Base-by-base conservation (phyloP, 768 basidiomycete species). In the Candolleomyces efflorescens region DNA sequence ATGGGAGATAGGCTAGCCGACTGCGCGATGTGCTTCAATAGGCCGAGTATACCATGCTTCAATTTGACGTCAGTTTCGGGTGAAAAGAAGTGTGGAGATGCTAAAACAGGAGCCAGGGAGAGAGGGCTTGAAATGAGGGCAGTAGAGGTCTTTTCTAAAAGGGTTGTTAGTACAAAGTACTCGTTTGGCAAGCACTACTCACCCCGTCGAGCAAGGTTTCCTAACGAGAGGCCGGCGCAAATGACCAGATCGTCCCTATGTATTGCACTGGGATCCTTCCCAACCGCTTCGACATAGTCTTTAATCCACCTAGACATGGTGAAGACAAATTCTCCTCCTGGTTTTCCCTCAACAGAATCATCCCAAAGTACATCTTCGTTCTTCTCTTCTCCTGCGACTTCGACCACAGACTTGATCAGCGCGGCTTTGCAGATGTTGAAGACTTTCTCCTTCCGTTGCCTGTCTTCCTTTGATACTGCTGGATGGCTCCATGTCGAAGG, bases 391-490 rank as follows among this genome's bases (percentile, higher is more conserved):
- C 91, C 92, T 9, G 90, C 84, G 41, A 90, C 84, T 65, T 93
- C 92, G 26, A 95, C 91, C 15, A 94, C 82, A 2, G 88, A 83
- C 64, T 93, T 92, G 69, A 94, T 86, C 9, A 94, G 75, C 0
- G 90, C 92, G 3, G 87, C 89, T 71, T 94, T 95, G 73, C 91
- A 92, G 26, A 86, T 81, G 62, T 86, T 84, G 60, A 95, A 89
- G 2, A 81, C 78, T 67, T 88, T 88, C 68, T 89, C 83, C 70
- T 82, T 86, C 49, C 76, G 72, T 58, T 78, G 76, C 58, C 75
- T 75, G 56, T 89, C 83, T 32, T 55, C 53, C 17, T 20, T 39
- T 11, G 45, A 15, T 12, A 59, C 54, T 37, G 58, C 64, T 12
- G 76, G 68, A 46, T 69, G 71, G 50, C 74, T 73, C 91, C 91